Evolutionary conservation across 2,329 filamentous ascomycete species (phyloP), one percentile per base, ranked within the genome.

Genomic region (Fusarium sp.): DNA sequence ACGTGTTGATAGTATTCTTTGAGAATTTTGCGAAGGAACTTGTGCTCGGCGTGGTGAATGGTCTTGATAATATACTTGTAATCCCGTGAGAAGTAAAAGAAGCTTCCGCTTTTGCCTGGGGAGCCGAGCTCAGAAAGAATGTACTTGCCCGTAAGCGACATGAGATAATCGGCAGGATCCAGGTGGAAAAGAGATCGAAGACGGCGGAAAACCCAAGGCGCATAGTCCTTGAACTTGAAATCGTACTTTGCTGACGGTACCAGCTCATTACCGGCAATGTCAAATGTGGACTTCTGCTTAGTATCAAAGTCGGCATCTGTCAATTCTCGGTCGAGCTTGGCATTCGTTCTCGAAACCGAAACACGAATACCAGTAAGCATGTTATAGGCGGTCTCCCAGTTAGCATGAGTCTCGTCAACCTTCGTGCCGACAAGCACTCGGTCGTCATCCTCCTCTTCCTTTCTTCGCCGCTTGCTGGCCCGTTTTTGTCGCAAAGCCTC

Each of bases 21-120:
- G 60, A 97, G 83, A 61, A 95, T 92, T 80, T 91, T 94, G 53
- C 93, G 86, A 50, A 97, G 85, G 70, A 95, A 94, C 76, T 94
- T 94, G 84, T 95, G 93, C 80, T 99, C 96, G 74, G 90, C 89
- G 76, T 98, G 96, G 79, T 99, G 96, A 73, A 99, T 98, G 23
- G 96, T 99, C 83, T 99, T 99, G 88, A 99, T 99, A 82, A 99
- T 99, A 82, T 99, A 99, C 82, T 98, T 98, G 86, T 99, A 99
- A 82, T 99, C 96, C 76, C 96, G 88, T 49, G 96, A 98, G 82
- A 98, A 99, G 85, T 99, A 99, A 83, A 99, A 99, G 84, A 99
- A 99, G 80, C 94, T 98, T 71, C 96, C 96, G 79, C 94, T 98
- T 84, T 99, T 99, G 64, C 96, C 96, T 2, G 96, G 96, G 6